These are phyloP conservation scores for Vitis vinifera DNA, from an alignment of 164 flowering plant genomes.

Conservation along the genomic window DNA sequence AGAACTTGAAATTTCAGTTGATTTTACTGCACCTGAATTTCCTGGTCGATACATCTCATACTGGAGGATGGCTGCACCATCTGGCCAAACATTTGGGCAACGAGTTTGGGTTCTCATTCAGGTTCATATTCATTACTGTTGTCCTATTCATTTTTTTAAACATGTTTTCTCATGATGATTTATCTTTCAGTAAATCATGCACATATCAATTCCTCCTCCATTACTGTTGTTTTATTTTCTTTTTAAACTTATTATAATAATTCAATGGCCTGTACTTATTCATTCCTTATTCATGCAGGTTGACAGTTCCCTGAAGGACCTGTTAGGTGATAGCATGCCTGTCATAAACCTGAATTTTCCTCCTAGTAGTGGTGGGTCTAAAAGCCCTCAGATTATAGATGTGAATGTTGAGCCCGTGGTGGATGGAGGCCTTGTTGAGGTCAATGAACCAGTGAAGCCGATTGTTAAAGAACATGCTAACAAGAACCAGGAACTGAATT, in stretches of 20 bases:
- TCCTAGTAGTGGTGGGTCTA: conserved; percentile 30
- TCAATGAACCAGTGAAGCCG: conserved; percentile 24
- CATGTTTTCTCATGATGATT: too few species aligned
- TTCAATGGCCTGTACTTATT: neutral
- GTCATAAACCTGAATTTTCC: conserved; percentile 66
- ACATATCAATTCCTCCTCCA: too few species aligned
- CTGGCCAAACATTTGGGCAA: conserved; percentile 78
- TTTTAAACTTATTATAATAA: neutral
- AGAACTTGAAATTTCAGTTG: conserved; percentile 76
- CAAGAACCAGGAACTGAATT: conserved; percentile 32
- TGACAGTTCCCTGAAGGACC: conserved; percentile 36
- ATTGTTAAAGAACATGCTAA: conserved; percentile 14
- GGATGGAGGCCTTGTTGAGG: conserved; percentile 12
- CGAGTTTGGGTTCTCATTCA: conserved; percentile 90
- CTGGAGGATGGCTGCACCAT: conserved; percentile 79
- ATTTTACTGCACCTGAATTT: conserved; percentile 65
- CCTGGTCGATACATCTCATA: conserved; percentile 87
- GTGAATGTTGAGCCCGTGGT: conserved; percentile 33
- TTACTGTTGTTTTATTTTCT: neutral
- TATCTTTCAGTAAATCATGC: too few species aligned
- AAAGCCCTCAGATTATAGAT: conserved; percentile 31
- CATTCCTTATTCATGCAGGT: conserved; percentile 43
- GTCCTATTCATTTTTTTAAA: neutral
- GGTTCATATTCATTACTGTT: conserved; percentile 30
- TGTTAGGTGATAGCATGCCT: conserved; percentile 13